Conservation (phyloP, 306 rosid genomes). For the Casuarina glauca region DNA sequence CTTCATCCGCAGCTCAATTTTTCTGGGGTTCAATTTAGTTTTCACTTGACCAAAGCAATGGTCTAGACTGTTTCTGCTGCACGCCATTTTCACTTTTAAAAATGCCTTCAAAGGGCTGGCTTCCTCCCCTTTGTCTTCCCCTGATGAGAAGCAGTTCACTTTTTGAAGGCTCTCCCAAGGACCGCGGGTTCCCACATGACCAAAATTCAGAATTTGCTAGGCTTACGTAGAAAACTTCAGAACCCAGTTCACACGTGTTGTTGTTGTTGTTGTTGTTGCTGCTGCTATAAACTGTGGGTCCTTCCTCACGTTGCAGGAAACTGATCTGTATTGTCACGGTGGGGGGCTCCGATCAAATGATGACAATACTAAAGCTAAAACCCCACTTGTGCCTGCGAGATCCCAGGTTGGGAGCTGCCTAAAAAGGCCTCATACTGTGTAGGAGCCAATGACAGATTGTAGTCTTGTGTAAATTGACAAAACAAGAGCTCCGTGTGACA, state of each 20-base stretch:
- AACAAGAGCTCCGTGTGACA: slow-evolving; percentile 15
- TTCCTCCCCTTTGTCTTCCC: not conserved
- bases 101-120: not conserved
- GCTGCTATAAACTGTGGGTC: slow-evolving; percentile 17
- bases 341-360: slow-evolving; percentile 34
- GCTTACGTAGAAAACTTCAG: slow-evolving; percentile 21
- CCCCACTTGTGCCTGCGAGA: slow-evolving; percentile 38
- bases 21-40: not conserved
- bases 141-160: not conserved
- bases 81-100: not conserved
- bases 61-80: not conserved
- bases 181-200: slow-evolving; percentile 36
- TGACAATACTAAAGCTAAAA: slow-evolving; percentile 37
- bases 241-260: slow-evolving; percentile 50
- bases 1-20: not conserved
- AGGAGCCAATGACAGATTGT: slow-evolving; percentile 18
- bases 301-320: slow-evolving; percentile 12
- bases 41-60: not conserved
- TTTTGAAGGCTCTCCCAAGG: slow-evolving; percentile 4
- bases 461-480: slow-evolving; percentile 30
- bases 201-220: slow-evolving; percentile 22
- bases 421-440: slow-evolving; percentile 20
- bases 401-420: slow-evolving; percentile 31
- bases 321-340: slow-evolving; percentile 14
- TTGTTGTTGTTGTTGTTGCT: slow-evolving; percentile 33